Evolutionary conservation across 1,139 yeast genomes (phyloP).

Genomic region (Wickerhamiella infanticola): DNA sequence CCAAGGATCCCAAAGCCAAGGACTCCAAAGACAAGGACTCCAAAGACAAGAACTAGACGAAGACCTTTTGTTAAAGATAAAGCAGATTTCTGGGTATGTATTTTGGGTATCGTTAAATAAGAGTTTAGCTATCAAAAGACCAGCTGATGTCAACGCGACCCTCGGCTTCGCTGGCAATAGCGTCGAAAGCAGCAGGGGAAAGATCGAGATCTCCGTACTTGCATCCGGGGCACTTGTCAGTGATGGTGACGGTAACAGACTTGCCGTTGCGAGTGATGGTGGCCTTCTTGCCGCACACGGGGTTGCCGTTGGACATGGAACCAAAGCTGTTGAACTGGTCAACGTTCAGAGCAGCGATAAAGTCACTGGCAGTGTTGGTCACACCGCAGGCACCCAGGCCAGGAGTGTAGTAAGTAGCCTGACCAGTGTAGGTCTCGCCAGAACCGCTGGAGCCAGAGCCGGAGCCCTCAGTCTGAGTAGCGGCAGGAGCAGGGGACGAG

Average conservation of each 20-base stretch:
- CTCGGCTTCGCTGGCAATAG: conserved; percentile 31
- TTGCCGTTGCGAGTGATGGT: conserved; percentile 31
- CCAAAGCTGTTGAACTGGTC: conserved; percentile 22
- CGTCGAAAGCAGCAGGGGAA: conserved; percentile 37
- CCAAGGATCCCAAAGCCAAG: background rate
- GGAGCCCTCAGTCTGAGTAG: conserved; percentile 13
- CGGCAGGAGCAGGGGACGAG: conserved; percentile 8
- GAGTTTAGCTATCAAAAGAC: conserved; percentile 17
- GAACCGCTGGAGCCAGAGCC: conserved; percentile 15
- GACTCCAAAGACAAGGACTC: background rate
- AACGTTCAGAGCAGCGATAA: conserved; percentile 29
- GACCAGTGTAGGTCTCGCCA: conserved; percentile 27
- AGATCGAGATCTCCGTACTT: conserved; percentile 33
- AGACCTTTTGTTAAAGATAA: background rate
- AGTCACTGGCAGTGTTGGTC: conserved; percentile 33
- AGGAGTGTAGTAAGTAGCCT: conserved; percentile 44
- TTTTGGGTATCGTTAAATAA: background rate
- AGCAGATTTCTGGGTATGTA: background rate
- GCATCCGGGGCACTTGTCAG: conserved; percentile 42
- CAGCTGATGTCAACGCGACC: conserved; percentile 37
- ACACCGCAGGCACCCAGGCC: conserved; percentile 52
- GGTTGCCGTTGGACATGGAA: conserved; percentile 27
- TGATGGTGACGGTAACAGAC: conserved; percentile 36
- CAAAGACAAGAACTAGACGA: background rate
- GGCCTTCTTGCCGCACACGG: conserved; percentile 37